Base-by-base conservation (phyloP, 129 eudicot genomes). In the Flaveria brownii region DNA sequence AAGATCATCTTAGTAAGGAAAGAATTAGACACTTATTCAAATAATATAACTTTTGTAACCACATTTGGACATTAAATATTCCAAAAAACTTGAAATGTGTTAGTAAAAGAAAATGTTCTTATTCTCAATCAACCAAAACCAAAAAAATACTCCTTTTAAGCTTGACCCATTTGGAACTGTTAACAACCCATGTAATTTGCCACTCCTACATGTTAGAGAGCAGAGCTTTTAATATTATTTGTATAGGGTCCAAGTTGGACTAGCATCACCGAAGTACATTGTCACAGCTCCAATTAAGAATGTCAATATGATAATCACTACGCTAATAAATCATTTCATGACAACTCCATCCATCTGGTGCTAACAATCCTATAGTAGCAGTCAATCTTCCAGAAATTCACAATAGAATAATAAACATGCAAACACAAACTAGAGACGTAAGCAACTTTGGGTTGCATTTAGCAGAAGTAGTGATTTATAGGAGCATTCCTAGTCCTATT, bases 371-470 rank as follows among this genome's bases (percentile, higher is more conserved):
- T 43, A 22, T 26, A 26, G 2, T 28, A 63, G 68, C 10, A 63
- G 70, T 33, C 22, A 16, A 33, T 65, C 70, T 65, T 15, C 36
- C 72, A 30, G 8, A 67, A 39, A 39, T 41, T n/a, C 50, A 67
- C 51, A n/a, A 36, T 28, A 67, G 49, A 65, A 10, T 7, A 41
- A 67, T 16, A 39, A 9, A 42, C 18, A 20, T 2, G 18, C 56
- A 1, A 68, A 42, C 30, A 65, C 9, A 16, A 6, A 42, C 30
- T 20, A 18, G 12, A 17, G 50, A 39, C 8, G 26, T 66, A 17
- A 63, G 22, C 70, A 65, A 41, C 25, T 36, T 56, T 52, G 62
- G 26, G 20, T 55, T 55, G 62, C 62, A 18, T 55, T 55, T 55
- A 18, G 26, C 28, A 55, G 1, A 54, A 17, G 5, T 55, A 6